These are phyloP conservation scores for Heracleum sosnowskyi DNA, from an alignment of 129 eudicot genomes.

Conservation along the genomic window DNA sequence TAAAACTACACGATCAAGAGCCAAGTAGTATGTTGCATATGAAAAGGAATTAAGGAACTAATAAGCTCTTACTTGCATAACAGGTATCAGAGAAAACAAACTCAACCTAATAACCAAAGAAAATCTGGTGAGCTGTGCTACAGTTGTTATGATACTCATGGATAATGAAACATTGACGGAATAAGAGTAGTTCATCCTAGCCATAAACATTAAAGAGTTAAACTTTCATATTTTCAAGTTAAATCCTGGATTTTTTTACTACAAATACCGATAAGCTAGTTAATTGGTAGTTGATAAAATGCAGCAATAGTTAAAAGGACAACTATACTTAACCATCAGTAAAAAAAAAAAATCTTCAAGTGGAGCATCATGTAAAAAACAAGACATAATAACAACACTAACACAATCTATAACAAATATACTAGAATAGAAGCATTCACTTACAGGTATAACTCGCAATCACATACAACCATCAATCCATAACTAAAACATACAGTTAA, in stretches of 20 bases:
- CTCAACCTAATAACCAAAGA: neutral
- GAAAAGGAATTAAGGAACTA: neutral
- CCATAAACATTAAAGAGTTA: neutral
- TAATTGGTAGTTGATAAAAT: neutral
- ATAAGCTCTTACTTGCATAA: neutral
- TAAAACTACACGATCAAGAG: no score
- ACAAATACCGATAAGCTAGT: neutral
- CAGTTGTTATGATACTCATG: no score
- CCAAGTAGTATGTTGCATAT: neutral
- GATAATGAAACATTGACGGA: neutral
- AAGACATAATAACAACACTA: neutral
- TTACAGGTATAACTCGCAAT: conserved; percentile 5
- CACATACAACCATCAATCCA: neutral
- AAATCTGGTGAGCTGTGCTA: neutral
- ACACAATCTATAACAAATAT: neutral
- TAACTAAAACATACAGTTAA: neutral
- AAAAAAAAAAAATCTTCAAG: neutral
- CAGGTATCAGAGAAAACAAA: neutral
- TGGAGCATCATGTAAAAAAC: neutral
- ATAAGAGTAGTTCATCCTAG: neutral
- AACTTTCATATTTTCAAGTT: neutral
- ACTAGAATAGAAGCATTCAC: neutral
- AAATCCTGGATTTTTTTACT: neutral
- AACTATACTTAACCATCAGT: neutral
- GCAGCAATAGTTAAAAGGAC: neutral